Conservation (phyloP, 331 rosid species). For the Pyracantha coccinea region DNA sequence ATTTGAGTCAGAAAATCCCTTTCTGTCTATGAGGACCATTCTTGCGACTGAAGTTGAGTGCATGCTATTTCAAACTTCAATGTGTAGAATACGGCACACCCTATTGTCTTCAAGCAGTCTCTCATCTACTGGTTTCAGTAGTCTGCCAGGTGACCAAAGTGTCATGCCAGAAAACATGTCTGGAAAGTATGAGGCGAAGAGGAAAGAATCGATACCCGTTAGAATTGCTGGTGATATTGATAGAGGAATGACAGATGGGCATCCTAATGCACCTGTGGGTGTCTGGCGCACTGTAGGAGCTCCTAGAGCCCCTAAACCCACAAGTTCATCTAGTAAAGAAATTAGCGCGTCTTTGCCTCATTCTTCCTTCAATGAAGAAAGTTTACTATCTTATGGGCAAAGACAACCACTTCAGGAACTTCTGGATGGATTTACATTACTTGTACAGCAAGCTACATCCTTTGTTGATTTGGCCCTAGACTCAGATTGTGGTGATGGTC, state of each 20-base stretch:
- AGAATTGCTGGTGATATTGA: slow-evolving; percentile 95
- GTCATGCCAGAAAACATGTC: slow-evolving; percentile 52
- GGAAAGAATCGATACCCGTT: slow-evolving; percentile 76
- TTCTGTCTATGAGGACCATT: slow-evolving; percentile 56
- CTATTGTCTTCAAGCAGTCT: slow-evolving; percentile 58
- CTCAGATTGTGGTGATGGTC: slow-evolving; percentile 92
- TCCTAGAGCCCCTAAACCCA: slow-evolving; percentile 65
- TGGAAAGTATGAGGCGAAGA: slow-evolving; percentile 68
- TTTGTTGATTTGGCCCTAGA: slow-evolving; percentile 92
- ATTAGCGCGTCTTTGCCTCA: slow-evolving; percentile 72
- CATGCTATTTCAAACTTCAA: slow-evolving; percentile 68
- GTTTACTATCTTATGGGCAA: slow-evolving; percentile 80
- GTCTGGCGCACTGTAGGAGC: slow-evolving; percentile 92
- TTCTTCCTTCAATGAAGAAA: slow-evolving; percentile 74
- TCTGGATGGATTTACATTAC: slow-evolving; percentile 82
- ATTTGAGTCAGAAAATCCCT: slow-evolving; percentile 47
- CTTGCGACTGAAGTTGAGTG: slow-evolving; percentile 88
- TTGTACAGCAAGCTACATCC: slow-evolving; percentile 93
- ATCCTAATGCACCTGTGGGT: slow-evolving; percentile 83
- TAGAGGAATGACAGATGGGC: slow-evolving; percentile 78
- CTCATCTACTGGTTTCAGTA: slow-evolving; percentile 43
- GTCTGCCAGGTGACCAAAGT: slow-evolving; percentile 60
- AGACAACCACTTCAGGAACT: slow-evolving; percentile 96
- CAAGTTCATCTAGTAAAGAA: slow-evolving; percentile 70
- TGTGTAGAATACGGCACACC: slow-evolving; percentile 85